Conservation (phyloP, 2,329 filamentous ascomycete genomes). For the Colletotrichum viniferum region DNA sequence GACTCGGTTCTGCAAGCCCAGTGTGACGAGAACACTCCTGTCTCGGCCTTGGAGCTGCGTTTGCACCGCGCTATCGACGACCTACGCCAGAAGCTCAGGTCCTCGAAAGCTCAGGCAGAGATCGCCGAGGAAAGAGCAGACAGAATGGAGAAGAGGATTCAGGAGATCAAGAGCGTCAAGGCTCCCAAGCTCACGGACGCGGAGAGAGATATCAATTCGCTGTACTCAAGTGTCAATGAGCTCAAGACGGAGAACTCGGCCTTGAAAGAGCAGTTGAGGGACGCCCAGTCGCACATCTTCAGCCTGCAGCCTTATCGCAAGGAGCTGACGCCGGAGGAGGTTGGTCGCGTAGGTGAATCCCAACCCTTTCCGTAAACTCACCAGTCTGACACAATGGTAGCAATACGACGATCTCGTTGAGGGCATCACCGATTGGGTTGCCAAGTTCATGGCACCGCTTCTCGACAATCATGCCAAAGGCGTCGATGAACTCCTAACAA, state of each 20-base stretch:
- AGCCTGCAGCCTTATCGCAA: constrained; percentile 44
- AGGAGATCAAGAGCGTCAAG: constrained; percentile 28
- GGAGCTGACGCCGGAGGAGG: constrained; percentile 40
- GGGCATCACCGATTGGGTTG: constrained; percentile 38
- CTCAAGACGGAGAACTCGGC: constrained; percentile 30
- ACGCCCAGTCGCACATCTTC: constrained; percentile 44
- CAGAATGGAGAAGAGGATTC: constrained; percentile 26
- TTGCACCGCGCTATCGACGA: constrained; percentile 26
- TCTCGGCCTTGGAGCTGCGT: not conserved
- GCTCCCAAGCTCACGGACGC: constrained; percentile 26
- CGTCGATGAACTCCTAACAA: constrained; percentile 25
- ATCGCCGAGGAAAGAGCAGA: constrained; percentile 34
- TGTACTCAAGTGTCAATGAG: constrained; percentile 24
- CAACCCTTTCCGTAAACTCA: not conserved
- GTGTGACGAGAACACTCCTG: not conserved
- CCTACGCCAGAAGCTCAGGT: constrained; percentile 11
- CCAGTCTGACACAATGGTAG: constrained; percentile 26
- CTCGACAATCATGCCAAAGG: constrained; percentile 31
- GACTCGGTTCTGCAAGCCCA: not conserved
- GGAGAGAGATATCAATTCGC: constrained; percentile 27
- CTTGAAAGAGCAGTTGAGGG: constrained; percentile 34
- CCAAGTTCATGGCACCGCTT: constrained; percentile 35
- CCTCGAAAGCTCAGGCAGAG: constrained; percentile 17
- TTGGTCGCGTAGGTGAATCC: constrained; percentile 33
- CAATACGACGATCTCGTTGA: constrained; percentile 40